Evolutionary conservation across 2,329 filamentous ascomycete species (phyloP), one percentile per base, ranked within the genome.

Genomic region (Alternaria arbusti): DNA sequence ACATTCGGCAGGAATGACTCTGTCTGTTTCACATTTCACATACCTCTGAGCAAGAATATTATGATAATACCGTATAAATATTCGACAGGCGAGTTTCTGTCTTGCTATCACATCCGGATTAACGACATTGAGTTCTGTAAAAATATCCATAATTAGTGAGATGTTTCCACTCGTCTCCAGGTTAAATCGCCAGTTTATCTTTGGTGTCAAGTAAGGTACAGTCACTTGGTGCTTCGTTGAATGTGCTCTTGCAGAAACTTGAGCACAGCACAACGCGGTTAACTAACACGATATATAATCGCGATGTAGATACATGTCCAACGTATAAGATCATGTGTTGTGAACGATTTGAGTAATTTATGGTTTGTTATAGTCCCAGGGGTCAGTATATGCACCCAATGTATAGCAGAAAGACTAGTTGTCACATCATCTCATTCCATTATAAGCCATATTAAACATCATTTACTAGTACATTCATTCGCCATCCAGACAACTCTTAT

Each of bases 41-140:
- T 5, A n/a, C 0, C 32, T 5, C 10, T 40, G 1, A 40, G 15
- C 2, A 3, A 5, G 32, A 10, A n/a, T 0, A n/a, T n/a, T 4
- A n/a, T n/a, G 15, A 8, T n/a, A 10, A 40, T 8, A 0, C 2
- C 5, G 15, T 4, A 1, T n/a, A 7, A 10, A 1, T n/a, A 36
- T 23, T 1, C 4, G 12, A n/a, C 23, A 5, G 6, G 43, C n/a
- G 28, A 20, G 11, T 15, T 47, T 46, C 26, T 22, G 8, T 17
- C 4, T 3, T 25, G 26, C n/a, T 22, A 2, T 36, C 3, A 9
- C 5, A 17, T 10, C 15, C 4, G 15, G 8, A 10, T n/a, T 0
- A 6, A 40, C 2, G 2, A n/a, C 9, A 15, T 17, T 40, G 8
- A 10, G 17, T 0, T 17, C 36, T 17, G 15, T 10, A 17, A 10